Conservation (phyloP, 371 early-diverging fungal genomes). For the Lichtheimia hyalospora region DNA sequence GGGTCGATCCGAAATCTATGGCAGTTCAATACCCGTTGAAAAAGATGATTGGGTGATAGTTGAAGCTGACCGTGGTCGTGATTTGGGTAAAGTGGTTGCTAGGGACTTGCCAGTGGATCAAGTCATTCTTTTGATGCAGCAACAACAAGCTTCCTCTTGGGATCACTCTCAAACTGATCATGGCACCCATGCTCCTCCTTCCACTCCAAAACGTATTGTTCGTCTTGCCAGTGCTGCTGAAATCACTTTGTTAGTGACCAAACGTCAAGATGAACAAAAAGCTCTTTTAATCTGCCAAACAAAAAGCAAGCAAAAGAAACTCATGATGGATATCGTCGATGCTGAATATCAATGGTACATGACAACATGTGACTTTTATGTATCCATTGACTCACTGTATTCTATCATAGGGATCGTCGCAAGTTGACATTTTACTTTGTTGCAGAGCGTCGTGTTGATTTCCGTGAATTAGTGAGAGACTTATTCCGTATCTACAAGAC, state of each 20-base stretch:
- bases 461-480: slow-evolving; percentile 97
- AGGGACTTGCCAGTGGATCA: slow-evolving; percentile 62
- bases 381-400: no score
- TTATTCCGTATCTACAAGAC: slow-evolving; percentile 99
- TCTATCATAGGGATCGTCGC: slow-evolving; percentile 79
- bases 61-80: slow-evolving; percentile 96
- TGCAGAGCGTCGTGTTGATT: slow-evolving; percentile 95
- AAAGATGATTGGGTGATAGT: slow-evolving; percentile 73
- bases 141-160: slow-evolving; percentile 3
- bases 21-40: slow-evolving; percentile 27
- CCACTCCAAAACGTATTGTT: slow-evolving; percentile 88
- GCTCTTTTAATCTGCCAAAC: slow-evolving; percentile 84
- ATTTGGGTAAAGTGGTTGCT: slow-evolving; percentile 85
- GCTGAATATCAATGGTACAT: slow-evolving; percentile 97
- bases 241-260: slow-evolving; percentile 69
- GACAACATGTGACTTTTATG: no score
- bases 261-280: slow-evolving; percentile 85
- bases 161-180: not conserved
- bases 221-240: slow-evolving; percentile 81
- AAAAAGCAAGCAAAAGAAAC: slow-evolving; percentile 82
- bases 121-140: slow-evolving; percentile 35
- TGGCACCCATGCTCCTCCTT: slow-evolving; percentile 16
- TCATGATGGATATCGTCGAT: slow-evolving; percentile 93
- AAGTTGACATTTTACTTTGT: slow-evolving; percentile 95
- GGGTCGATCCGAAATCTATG: slow-evolving; percentile 73